Evolutionary conservation across 139 green algal genomes (phyloP), one percentile per base, ranked within the genome.

Genomic region (Zygnema cylindricum): DNA sequence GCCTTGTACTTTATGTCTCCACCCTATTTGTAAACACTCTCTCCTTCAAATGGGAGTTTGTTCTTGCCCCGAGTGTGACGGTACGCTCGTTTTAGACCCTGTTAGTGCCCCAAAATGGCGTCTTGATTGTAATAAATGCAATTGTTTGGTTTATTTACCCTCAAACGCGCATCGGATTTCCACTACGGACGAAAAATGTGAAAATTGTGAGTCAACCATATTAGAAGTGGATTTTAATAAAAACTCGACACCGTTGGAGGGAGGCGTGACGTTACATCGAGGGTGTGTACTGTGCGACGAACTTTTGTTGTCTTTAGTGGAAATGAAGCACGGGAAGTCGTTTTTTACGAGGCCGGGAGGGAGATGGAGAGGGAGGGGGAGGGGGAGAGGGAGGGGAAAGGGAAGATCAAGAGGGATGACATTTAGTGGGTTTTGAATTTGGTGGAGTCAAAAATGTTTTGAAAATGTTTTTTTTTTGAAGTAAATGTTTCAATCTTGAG

Each of bases 91-190:
- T 57, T 92, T 98, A 63, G 96, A 98, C 89, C 95, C 96, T 0
- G 93, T 97, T 11, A 92, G 88, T 1, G 93, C 91, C 0, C 95
- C 95, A 23, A 93, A 92, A 40, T 98, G 95, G 95, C 92, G 95
- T 0, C 69, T 98, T 36, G 93, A 96, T 82, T 98, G 96, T 94
- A 97, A 94, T 82, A 85, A 86, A 41, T 98, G 96, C 92, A 93
- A 87, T 92, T 96, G 97, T 88, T 73, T 98, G 1, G 92, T 98
- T 30, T 96, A 96, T 77, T 91, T 98, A 35, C 94, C 95, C 0
- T 69, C 92, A 54, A 92, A 69, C 11, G 81, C 71, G 21, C 77
- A 91, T 55, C 23, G 1, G 35, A 43, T 88, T 30, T 76, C 90
- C 23, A 73, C 30, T 49, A 69, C 77, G 2, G 69, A 43, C 21